Base-by-base conservation (phyloP, 2,329 filamentous ascomycete species). In the Exophiala spinifera region DNA sequence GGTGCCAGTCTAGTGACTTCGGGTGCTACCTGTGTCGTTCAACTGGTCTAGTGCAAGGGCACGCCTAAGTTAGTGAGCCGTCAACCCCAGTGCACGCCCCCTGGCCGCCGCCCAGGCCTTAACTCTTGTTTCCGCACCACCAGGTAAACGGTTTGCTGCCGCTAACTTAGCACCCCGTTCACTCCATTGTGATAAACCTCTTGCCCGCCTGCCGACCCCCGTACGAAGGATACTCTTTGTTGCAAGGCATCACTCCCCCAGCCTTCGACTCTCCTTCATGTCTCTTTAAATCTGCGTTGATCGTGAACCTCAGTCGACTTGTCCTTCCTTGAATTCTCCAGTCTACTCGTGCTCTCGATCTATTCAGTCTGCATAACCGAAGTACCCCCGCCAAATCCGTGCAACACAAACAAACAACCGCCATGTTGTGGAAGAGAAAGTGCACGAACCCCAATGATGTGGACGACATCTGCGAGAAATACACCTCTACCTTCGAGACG, bases 401-500 rank as follows among this genome's bases (percentile, higher is more conserved):
- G n/a, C n/a, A n/a, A n/a, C 8, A n/a, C n/a, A 31, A 10, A 15
- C 23, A 44, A 44, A 44, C 42, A 44, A 50, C 28, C 45, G 51
- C 42, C 33, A 20, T 36, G 42, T 25, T 57, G 21, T 45, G 40
- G 44, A 58, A 51, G 45, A 52, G 52, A 50, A 43, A 46, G 14
- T 58, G 55, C 51, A 28, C 37, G 34, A 51, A 54, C 34, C 48
- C 53, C 17, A 53, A 58, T 36, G 21, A 20, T 19, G 34, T 46
- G 21, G 51, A 45, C 34, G 49, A 58, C 40, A 28, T 44, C 7
- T 58, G 55, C 52, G 51, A 55, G 17, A 39, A 43, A 31, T 58
- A 58, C 40, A 31, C 33, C 31, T 49, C 40, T 25, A 19, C 20
- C 2, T 58, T 49, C 6, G 28, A 55, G 49, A 58, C 56, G 7